phyloP scores from a whole-genome alignment of 345 rosid genomes.

The Cardamine chenopodiifolia region DNA sequence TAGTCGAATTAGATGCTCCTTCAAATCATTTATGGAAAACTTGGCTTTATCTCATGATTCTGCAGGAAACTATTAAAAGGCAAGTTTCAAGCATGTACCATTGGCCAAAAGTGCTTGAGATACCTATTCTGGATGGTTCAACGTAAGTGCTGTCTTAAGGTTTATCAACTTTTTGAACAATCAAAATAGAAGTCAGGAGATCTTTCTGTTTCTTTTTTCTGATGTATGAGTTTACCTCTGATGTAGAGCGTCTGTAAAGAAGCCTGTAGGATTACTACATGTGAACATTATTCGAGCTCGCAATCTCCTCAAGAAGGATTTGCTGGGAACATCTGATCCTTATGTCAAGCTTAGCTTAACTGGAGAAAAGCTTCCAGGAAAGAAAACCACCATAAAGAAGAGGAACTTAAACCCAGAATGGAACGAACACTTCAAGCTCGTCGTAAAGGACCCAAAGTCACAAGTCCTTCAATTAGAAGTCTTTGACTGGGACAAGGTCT shows the following conservation, averaged over 20 bases:
- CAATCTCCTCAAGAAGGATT: constrained; percentile 63
- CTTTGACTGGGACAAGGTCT: constrained; percentile 86
- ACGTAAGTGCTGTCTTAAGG: constrained; percentile 44
- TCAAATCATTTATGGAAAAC: not conserved
- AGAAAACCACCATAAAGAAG: constrained; percentile 77
- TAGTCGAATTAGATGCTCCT: constrained; percentile 15
- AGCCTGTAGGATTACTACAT: constrained; percentile 76
- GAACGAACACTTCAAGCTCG: constrained; percentile 76
- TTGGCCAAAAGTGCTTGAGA: constrained; percentile 73
- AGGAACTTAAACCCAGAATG: constrained; percentile 77
- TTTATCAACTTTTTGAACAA: not conserved
- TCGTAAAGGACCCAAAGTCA: constrained; percentile 61
- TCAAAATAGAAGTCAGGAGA: not conserved
- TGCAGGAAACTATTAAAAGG: constrained; percentile 61
- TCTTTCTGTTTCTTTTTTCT: constrained; percentile 7
- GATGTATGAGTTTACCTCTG: constrained; percentile 18
- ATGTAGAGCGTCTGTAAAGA: constrained; percentile 58
- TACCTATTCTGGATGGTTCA: constrained; percentile 65
- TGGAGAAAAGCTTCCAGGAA: constrained; percentile 62
- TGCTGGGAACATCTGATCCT: constrained; percentile 77
- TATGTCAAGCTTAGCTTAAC: constrained; percentile 66
- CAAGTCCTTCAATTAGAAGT: constrained; percentile 73
- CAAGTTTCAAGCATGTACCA: constrained; percentile 63
- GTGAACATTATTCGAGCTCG: constrained; percentile 67
- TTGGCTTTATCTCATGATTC: constrained; percentile 5